Evolutionary conservation across 176 grass and related monocot genomes (phyloP), one percentile per base, ranked within the genome.

Genomic region (Carex myosuroides): DNA sequence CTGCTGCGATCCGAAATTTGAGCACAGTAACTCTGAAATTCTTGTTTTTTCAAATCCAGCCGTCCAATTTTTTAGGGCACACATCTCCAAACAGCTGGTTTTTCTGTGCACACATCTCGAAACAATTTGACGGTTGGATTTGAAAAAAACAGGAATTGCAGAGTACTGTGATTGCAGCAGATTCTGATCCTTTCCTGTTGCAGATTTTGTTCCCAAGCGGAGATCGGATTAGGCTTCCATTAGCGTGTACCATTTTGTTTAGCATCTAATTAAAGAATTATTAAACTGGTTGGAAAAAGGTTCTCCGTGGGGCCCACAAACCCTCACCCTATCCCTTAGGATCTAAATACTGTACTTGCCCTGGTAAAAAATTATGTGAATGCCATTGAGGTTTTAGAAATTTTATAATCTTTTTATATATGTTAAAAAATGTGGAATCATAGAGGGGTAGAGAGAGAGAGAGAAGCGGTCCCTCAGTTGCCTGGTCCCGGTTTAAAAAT

Each of bases 401-500:
- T 33, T 76, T 18, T 67, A 53, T 48, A 8, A n/a, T 17, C 0
- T 52, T 16, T 82, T 50, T 18, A 39, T 39, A 39, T 63, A 30
- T 62, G 37, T 46, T 48, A 64, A 64, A 62, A 62, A 44, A 81
- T 81, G 61, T 83, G 21, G 60, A 46, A 83, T 52, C 41, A 64
- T 50, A 48, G 16, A 42, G n/a, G 61, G 24, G 42, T 11, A 82
- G n/a, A 14, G 56, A 79, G 17, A 60, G 17, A 60, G 16, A 60
- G 76, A 24, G 55, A 82, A 30, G 29, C 33, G 62, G 29, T 39
- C 63, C 35, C 37, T 18, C 52, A 62, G n/a, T 83, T 81, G 73
- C 70, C 10, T 91, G 92, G 95, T 87, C 88, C 92, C 89, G 80
- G 83, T 95, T 79, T 72, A 58, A 69, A 70, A 79, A 70, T 56